phyloP scores from a whole-genome alignment of 257 asterid genomes.

The Echium plantagineum region DNA sequence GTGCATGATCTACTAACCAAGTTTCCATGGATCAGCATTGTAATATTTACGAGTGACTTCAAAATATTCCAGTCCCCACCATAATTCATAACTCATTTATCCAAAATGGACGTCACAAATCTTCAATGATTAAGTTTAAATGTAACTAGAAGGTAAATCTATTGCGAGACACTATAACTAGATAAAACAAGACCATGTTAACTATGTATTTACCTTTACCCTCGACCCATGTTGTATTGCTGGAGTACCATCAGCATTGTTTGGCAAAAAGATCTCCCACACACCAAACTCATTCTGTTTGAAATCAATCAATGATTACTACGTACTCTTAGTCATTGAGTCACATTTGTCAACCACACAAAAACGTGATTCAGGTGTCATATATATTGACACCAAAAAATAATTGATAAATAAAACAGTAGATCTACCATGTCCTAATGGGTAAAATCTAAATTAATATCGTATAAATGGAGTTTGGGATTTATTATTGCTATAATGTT shows the following conservation, averaged over 20 bases:
- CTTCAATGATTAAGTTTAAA: neutral
- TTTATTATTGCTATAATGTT: too few species aligned
- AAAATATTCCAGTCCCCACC: too few species aligned
- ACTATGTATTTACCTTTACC: constrained; percentile 58
- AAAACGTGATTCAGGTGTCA: too few species aligned
- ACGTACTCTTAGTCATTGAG: neutral
- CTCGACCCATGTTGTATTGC: constrained; percentile 95
- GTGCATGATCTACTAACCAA: neutral
- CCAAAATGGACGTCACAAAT: neutral
- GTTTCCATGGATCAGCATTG: too few species aligned
- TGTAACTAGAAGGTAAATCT: neutral
- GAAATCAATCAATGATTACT: constrained; percentile 14
- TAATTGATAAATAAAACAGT: neutral
- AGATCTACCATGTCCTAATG: too few species aligned
- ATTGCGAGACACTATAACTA: neutral
- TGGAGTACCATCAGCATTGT: constrained; percentile 85
- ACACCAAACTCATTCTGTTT: constrained; percentile 91
- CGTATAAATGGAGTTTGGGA: neutral
- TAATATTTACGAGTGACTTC: too few species aligned
- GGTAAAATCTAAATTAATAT: neutral
- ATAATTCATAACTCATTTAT: too few species aligned
- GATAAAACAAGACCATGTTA: neutral
- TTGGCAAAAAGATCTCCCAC: constrained; percentile 95
- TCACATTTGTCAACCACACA: too few species aligned
- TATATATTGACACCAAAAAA: too few species aligned